Evolutionary conservation across 257 asterid species (phyloP), one percentile per base, ranked within the genome.

Genomic region (Fraxinus pennsylvanica): DNA sequence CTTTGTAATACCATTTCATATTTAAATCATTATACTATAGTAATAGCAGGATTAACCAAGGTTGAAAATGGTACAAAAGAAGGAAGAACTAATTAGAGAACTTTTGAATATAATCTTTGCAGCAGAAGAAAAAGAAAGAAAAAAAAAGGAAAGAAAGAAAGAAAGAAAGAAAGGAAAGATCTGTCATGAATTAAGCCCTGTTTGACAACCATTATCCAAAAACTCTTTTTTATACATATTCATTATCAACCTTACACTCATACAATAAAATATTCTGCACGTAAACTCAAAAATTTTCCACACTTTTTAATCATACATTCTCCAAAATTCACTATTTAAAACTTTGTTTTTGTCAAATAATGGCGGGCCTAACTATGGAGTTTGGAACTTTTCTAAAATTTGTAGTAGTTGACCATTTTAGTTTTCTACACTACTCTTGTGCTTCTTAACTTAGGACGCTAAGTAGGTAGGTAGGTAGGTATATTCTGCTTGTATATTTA

Each of bases 31-130:
- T 65, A 50, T 77, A 45, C 41, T 25, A 21, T 61, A 57, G n/a
- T 61, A 61, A 61, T 21, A 3, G 7, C 45, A 8, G 78, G 82
- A 22, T 68, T 22, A 6, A 57, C 50, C 36, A 74, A 45, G 63
- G 61, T 33, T 15, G 70, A 21, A 59, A 78, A 43, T n/a, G 21
- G 7, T 27, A 35, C 19, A 61, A 68, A 38, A 38, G 29, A 52
- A 47, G 69, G 32, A 30, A 27, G 33, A 33, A 61, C 14, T 21
- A 68, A 76, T 22, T 72, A 32, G 68, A 33, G 69, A 54, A 74
- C 69, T 33, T 68, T 72, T 76, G 80, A 43, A 59, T 4, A 57
- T 15, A 74, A 67, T 32, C 47, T 29, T 52, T 36, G 69, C 74
- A 30, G 73, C 65, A 41, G 57, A 77, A 76, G 7, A 22, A 25